Evolutionary conservation across 2,329 filamentous ascomycete genomes (phyloP), one percentile per base, ranked within the genome.

Genomic region (Colletotrichum cereale): DNA sequence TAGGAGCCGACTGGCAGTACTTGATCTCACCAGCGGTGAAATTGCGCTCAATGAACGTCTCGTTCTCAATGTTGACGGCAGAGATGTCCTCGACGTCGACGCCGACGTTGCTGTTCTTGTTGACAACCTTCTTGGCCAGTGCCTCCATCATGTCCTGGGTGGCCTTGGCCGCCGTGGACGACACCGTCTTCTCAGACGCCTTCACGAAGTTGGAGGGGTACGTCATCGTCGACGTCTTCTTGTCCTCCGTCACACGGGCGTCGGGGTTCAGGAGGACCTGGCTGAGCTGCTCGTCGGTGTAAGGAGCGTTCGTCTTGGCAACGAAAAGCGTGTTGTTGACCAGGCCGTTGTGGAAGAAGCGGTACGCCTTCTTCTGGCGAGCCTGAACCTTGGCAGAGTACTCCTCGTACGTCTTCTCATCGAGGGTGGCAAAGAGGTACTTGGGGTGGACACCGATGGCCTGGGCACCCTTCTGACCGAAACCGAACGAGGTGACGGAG

Each of bases 271-370:
- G 90, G 84, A 98, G 95, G 75, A 99, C 92, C 74, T 92, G 89
- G 82, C 90, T 89, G 84, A 97, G 92, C 84, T 96, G 93, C 68
- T 93, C 91, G 66, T 98, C 94, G 56, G 91, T 91, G 85, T 98
- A 99, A 55, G 96, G 97, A 55, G 95, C 88, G 81, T 95, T 91
- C 79, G 89, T 89, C 91, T 99, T 99, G 82, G 97, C 95, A 74
- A 97, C 95, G 84, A 99, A 99, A 82, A 99, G 89, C 75, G 91
- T 94, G 88, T 99, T 98, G 88, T 97, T 98, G 88, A 98, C 95
- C 82, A 99, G 88, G 74, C 96, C 95, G 78, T 97, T 97, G 86
- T 99, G 97, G 91, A 97, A 97, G 90, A 94, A 98, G 75, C 96
- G 91, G 88, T 99, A 99, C 0, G 96, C 94, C 87, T 96, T 98